Base-by-base conservation (phyloP, 805 yeast genomes). In the Candida yuanshanica region DNA sequence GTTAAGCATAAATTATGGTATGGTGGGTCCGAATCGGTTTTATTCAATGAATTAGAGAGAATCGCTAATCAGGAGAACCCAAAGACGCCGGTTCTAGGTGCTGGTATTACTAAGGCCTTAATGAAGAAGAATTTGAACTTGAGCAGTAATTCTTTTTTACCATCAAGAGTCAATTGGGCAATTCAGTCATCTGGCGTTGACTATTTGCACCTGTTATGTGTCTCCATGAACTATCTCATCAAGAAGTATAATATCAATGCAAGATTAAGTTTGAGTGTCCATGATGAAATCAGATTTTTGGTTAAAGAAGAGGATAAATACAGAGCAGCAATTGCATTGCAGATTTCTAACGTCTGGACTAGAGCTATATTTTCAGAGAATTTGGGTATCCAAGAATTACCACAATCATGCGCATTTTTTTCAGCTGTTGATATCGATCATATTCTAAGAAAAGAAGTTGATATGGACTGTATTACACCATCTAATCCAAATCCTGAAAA, bases 151-250 rank as follows among this genome's bases (percentile, higher is more conserved):
- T 66, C 78, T 1, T 93, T 82, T 58, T 64, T 93, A 49, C 93
- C 99, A 0, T 88, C 96, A 2, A 65, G 99, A 53, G 82, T 90
- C 48, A 93, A 93, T 56, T 93, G 99, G 99, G 87, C 96, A 1
- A 93, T 93, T 57, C 99, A 93, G 60, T 87, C 96, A 18, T 87
- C 96, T 2, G 99, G 99, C 27, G 99, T 95, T 16, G 99, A 93
- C 59, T 93, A 95, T 56, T 68, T 93, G 39, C 99, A 93, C 59
- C 59, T 93, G 32, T 60, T 93, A 45, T 72, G 91, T 37, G 76
- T 88, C 5, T 77, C 96, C 0, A 90, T 95, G 97, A 85, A 87
- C 43, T 87, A 89, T 53, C 68, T 93, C 51, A 68, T 76, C 32
- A 70, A 76, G 31, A 73, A 70, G 46, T 91, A 79, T 60, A 55